Percentiles rank a stretch among this genome's conserved stretches.
Evolutionary conservation across 2,329 filamentous ascomycete species (phyloP).

Genomic region (Nothophoma quercina): DNA sequence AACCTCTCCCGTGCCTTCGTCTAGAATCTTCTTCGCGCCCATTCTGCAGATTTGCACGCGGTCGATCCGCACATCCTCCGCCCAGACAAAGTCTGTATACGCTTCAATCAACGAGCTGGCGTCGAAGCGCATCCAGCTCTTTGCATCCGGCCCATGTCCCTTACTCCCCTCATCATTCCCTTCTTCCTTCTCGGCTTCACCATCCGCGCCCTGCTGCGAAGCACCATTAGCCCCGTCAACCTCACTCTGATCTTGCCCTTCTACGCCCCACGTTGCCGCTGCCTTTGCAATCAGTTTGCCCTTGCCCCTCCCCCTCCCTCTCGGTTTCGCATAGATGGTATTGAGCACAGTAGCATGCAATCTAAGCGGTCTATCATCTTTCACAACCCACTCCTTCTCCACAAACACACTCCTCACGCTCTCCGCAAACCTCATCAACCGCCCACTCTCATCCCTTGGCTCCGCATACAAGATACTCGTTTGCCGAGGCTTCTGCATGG

Average conservation of each 20-base stretch:
- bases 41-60: conserved; percentile 82
- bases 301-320: conserved; percentile 38
- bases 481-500: conserved; percentile 65
- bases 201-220: conserved; percentile 3
- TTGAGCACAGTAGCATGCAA: conserved; percentile 89
- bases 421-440: conserved; percentile 66
- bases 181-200: conserved; percentile 7
- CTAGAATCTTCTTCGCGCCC: conserved; percentile 74
- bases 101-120: conserved; percentile 55
- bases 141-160: conserved; percentile 20
- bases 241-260: not conserved
- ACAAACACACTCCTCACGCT: conserved; percentile 63
- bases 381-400: conserved; percentile 63
- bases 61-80: conserved; percentile 71
- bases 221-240: not conserved
- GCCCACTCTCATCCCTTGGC: conserved; percentile 61
- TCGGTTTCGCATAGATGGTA: conserved; percentile 74
- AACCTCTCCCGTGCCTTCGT: conserved; percentile 54
- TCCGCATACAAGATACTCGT: conserved; percentile 65
- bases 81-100: conserved; percentile 75
- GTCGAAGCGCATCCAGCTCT: conserved; percentile 52
- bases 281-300: conserved; percentile 1
- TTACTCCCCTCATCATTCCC: not conserved
- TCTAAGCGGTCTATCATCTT: conserved; percentile 69
- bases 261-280: not conserved